A percentile compares a stretch with the other conserved stretches of the same genome.
phyloP scores from a whole-genome alignment of 352 stramenopile genomes.

The Phytophthora kernoviae region DNA sequence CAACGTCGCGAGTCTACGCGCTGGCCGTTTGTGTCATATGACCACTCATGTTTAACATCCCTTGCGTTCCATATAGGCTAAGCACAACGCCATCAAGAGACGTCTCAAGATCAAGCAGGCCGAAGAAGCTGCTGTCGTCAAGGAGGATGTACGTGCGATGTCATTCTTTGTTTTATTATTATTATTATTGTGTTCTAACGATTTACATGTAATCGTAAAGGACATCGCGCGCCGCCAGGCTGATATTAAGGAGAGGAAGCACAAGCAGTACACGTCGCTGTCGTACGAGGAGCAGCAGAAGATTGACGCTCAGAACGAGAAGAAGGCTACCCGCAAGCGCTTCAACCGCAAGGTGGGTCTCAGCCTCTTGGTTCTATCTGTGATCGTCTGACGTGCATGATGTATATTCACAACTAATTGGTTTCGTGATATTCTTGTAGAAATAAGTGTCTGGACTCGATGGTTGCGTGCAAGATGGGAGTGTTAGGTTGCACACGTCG shows the following conservation, averaged over 20 bases:
- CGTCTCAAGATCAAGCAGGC: conserved; percentile 70
- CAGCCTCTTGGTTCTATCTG: background rate
- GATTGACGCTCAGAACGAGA: conserved; percentile 73
- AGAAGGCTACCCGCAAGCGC: conserved; percentile 73
- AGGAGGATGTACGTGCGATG: conserved; percentile 34
- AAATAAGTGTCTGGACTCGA: conserved; percentile 16
- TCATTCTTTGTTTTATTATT: background rate
- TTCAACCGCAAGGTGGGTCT: conserved; percentile 60
- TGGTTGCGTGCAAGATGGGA: background rate
- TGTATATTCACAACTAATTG: too few relatives aligned
- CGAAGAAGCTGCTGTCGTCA: conserved; percentile 33
- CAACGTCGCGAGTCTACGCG: background rate
- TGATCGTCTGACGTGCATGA: background rate
- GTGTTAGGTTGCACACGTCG: background rate
- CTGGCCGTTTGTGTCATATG: background rate
- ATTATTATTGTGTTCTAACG: background rate
- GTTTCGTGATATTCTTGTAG: conserved; percentile 6
- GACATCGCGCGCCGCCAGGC: conserved; percentile 50
- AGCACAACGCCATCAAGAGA: conserved; percentile 78
- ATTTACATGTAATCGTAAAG: conserved; percentile 19
- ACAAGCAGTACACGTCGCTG: conserved; percentile 76
- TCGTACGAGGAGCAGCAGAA: conserved; percentile 86
- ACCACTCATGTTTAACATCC: conserved; percentile 4
- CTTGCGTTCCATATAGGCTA: conserved; percentile 41
- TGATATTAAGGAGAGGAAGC: conserved; percentile 78